A percentile compares a stretch with the other conserved stretches of the same genome.
Evolutionary conservation across 1,284 basidiomycete species (phyloP).

Genomic region (Pseudozyma flocculosa): DNA sequence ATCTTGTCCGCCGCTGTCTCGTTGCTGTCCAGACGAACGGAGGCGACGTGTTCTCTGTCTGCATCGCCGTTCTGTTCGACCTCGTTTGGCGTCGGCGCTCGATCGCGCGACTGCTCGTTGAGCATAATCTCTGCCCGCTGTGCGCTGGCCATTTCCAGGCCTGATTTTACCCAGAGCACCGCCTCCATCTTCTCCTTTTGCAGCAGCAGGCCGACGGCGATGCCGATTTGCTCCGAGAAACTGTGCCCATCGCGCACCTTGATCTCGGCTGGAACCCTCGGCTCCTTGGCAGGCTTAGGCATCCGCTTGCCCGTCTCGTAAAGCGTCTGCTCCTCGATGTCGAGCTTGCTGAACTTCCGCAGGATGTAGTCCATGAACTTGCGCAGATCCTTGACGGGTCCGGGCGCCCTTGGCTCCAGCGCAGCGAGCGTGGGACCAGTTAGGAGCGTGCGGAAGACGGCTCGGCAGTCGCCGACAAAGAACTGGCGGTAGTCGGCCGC

Average conservation of each 20-base stretch:
- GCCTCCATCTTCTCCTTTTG: slow-evolving; percentile 48
- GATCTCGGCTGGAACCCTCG: slow-evolving; percentile 43
- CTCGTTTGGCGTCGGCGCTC: no score
- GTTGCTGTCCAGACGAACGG: slow-evolving; percentile 18
- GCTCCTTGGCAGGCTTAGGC: slow-evolving; percentile 27
- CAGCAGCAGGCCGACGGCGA: slow-evolving; percentile 50
- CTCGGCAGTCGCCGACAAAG: slow-evolving; percentile 34
- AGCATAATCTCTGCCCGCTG: slow-evolving; percentile 37
- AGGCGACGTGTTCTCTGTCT: no score
- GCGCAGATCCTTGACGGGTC: slow-evolving; percentile 26
- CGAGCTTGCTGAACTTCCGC: slow-evolving; percentile 49
- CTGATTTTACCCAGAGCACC: slow-evolving; percentile 54
- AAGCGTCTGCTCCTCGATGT: slow-evolving; percentile 39
- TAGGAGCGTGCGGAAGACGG: slow-evolving; percentile 25
- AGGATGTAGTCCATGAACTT: slow-evolving; percentile 47
- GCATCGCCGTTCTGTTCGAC: no score
- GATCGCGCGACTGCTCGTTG: slow-evolving; percentile 13
- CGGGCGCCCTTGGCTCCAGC: slow-evolving; percentile 27
- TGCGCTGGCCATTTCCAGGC: slow-evolving; percentile 47
- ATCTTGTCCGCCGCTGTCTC: slow-evolving; percentile 23
- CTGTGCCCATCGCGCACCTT: slow-evolving; percentile 37
- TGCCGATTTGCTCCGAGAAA: slow-evolving; percentile 45
- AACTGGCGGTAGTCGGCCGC: slow-evolving; percentile 42
- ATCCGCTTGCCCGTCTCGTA: slow-evolving; percentile 41
- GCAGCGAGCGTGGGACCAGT: slow-evolving; percentile 23